phyloP scores from a whole-genome alignment of 1,284 basidiomycete genomes.

The Amylostereum areolatum region DNA sequence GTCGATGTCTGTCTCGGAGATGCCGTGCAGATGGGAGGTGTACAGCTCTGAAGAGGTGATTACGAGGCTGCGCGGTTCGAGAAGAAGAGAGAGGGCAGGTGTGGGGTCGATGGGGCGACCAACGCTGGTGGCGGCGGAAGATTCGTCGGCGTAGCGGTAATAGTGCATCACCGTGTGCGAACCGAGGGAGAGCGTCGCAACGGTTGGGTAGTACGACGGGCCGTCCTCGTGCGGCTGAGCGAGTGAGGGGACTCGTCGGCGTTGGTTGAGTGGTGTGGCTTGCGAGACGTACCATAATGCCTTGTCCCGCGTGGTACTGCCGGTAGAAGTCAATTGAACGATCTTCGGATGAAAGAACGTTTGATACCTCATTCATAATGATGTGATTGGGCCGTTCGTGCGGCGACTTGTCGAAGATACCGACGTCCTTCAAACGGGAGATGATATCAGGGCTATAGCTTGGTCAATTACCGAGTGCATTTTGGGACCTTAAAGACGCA shows the following conservation, averaged over 20 bases:
- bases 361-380: constrained; percentile 80
- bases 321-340: constrained; percentile 1
- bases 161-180: constrained; percentile 84
- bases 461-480: constrained; percentile 5
- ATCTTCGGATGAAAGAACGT: constrained; percentile 9
- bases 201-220: constrained; percentile 80
- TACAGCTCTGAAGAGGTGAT: constrained; percentile 72
- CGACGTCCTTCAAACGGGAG: constrained; percentile 55
- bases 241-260: constrained; percentile 1
- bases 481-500: constrained; percentile 32
- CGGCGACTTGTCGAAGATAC: constrained; percentile 54
- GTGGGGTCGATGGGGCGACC: constrained; percentile 55
- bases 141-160: constrained; percentile 68
- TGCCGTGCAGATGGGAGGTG: constrained; percentile 69
- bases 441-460: constrained; percentile 68
- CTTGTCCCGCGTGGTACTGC: constrained; percentile 84
- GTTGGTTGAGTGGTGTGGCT: constrained; percentile 8
- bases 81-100: constrained; percentile 68
- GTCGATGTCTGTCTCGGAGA: too few relatives aligned
- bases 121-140: constrained; percentile 12
- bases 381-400: constrained; percentile 79
- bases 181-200: constrained; percentile 85
- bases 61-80: constrained; percentile 79
- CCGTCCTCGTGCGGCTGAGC: constrained; percentile 89
- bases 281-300: constrained; percentile 69